phyloP scores from a whole-genome alignment of 345 rosid species.

The Trapa incisa region DNA sequence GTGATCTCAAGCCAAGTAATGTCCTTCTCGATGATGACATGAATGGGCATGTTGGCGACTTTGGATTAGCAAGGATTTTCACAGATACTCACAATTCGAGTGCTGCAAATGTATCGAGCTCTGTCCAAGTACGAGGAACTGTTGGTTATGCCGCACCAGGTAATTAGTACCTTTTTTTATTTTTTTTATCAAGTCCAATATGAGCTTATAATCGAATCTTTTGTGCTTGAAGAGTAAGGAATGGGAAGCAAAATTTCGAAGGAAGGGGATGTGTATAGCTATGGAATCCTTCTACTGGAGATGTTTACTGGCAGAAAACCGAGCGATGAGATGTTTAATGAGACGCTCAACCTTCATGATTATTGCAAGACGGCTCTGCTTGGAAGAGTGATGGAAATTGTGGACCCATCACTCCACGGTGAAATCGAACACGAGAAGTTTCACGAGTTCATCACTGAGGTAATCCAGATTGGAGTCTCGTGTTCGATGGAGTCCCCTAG shows the following conservation, averaged over 20 bases:
- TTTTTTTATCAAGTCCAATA: background rate
- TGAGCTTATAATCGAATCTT: background rate
- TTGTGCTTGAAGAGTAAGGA: slow-evolving; percentile 10
- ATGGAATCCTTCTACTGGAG: slow-evolving; percentile 7
- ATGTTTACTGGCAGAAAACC: slow-evolving; percentile 9
- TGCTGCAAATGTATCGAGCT: background rate
- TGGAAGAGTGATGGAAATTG: background rate
- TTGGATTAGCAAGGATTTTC: slow-evolving; percentile 11
- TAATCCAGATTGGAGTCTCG: slow-evolving; percentile 7
- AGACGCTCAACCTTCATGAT: slow-evolving; percentile 1
- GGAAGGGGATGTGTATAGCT: slow-evolving; percentile 3
- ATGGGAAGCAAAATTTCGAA: slow-evolving; percentile 5
- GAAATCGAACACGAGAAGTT: background rate
- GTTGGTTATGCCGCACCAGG: slow-evolving; percentile 13
- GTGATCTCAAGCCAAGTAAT: slow-evolving; percentile 20
- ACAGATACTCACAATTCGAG: background rate
- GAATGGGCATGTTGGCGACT: slow-evolving; percentile 12
- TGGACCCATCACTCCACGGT: background rate
- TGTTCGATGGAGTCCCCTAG: slow-evolving; percentile 2
- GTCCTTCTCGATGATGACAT: slow-evolving; percentile 9
- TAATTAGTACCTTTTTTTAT: background rate
- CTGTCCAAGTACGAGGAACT: slow-evolving; percentile 4
- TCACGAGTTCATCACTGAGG: background rate
- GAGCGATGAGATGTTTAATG: slow-evolving; percentile 1
- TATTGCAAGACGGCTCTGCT: background rate